Base-by-base conservation (phyloP, 2,329 filamentous ascomycete genomes). In the Lachnellula suecica region DNA sequence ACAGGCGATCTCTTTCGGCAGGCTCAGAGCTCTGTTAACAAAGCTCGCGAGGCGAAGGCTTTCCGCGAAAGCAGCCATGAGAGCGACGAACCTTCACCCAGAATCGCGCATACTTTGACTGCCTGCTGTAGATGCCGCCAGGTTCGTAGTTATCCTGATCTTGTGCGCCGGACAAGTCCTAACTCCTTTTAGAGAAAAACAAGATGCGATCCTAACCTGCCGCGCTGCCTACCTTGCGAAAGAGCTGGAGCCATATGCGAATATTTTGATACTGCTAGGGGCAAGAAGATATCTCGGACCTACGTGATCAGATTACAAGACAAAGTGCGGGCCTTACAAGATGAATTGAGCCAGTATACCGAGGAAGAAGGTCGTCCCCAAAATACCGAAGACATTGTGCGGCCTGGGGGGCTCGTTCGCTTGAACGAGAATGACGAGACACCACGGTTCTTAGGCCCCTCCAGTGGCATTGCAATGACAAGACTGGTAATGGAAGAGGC, bases 401-500 rank as follows among this genome's bases (percentile, higher is more conserved):
- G 91, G 20, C 89, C 89, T 0, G 90, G 90, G 20, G 92, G 91
- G 23, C 82, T 93, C 60, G 90, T 97, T 62, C 87, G 87, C 40
- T 83, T 97, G 47, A 85, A 88, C 64, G 89, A 93, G 63, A 85
- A 86, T 51, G 91, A 96, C 68, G 93, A 97, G 71, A 86, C 82
- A 1, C 85, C 89, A 15, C 89, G 93, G 57, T 97, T 94, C 68
- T 77, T 99, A 2, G 94, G 94, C 0, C 89, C 94, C 2, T 96
- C 92, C 44, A 97, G 93, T 69, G 94, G 93, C 54, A 96, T 97
- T 64, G 90, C 91, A 66, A 96, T 97, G 76, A 96, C 92, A 11
- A 85, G 93, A 25, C 79, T 97, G 61, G 86, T 99, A 10, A 97
- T 99, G 88, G 92, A 97, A 69, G 85, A 96, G 71, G 93, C 93